phyloP scores from a whole-genome alignment of 805 yeast genomes.

The Starmerella riodocensis region DNA sequence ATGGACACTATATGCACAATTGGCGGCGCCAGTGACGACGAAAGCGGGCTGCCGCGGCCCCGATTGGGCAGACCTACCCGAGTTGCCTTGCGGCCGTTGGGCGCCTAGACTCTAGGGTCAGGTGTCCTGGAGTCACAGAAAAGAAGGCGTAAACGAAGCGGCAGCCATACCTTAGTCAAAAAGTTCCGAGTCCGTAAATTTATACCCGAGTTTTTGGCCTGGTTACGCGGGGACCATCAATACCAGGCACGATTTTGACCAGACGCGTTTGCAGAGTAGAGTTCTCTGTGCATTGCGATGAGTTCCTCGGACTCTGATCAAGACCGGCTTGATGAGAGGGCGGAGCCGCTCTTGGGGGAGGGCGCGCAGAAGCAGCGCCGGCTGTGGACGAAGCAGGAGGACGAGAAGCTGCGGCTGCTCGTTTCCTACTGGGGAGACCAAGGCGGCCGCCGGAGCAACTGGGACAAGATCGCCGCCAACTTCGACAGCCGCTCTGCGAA shows the following conservation, averaged over 20 bases:
- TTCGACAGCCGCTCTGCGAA: conserved; percentile 45
- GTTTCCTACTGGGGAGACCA: conserved; percentile 32
- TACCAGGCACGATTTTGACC: neutral
- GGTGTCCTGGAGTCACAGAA: too few relatives aligned
- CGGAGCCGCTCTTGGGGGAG: neutral
- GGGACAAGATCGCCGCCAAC: conserved; percentile 30
- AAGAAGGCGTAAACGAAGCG: too few relatives aligned
- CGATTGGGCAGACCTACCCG: too few relatives aligned
- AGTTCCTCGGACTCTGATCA: conserved; percentile 8
- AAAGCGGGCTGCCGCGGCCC: too few relatives aligned
- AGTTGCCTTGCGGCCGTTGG: too few relatives aligned
- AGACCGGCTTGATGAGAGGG: neutral
- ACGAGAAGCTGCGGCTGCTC: conserved; percentile 36
- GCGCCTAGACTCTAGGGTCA: too few relatives aligned
- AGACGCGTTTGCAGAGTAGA: too few relatives aligned
- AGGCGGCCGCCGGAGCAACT: conserved; percentile 36
- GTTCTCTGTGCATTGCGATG: conserved; percentile 1
- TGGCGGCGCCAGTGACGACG: too few relatives aligned
- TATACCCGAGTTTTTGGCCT: neutral
- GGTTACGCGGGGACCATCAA: neutral
- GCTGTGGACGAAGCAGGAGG: conserved; percentile 65
- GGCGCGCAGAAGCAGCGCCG: conserved; percentile 18
- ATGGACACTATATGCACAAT: too few relatives aligned
- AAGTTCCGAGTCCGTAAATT: too few relatives aligned
- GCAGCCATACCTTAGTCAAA: too few relatives aligned